phyloP scores from a whole-genome alignment of 176 grass and related monocot species.

The Eleusine coracana region DNA sequence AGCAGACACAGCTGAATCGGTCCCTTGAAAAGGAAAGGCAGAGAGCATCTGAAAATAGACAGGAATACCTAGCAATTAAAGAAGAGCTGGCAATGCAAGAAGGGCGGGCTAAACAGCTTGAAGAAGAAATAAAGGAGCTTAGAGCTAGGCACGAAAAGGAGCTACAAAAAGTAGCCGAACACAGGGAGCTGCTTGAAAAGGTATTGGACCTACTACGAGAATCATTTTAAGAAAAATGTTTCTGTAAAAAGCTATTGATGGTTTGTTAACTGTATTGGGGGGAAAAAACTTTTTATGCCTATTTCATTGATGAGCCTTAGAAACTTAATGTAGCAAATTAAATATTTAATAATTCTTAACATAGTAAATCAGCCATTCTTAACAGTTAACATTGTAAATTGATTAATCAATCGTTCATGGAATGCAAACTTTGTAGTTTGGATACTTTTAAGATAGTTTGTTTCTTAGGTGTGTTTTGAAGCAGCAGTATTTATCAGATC shows the following conservation, averaged over 20 bases:
- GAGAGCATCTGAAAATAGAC: constrained; percentile 97
- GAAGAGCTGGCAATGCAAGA: constrained; percentile 93
- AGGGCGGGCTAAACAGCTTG: constrained; percentile 85
- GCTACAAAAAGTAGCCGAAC: constrained; percentile 71
- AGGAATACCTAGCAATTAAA: constrained; percentile 88
- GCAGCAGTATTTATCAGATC: constrained; percentile 7
- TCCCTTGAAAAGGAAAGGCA: constrained; percentile 99
- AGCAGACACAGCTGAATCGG: constrained; percentile 96
- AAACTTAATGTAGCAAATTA: neutral
- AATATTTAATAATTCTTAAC: neutral
- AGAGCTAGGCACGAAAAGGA: constrained; percentile 82
- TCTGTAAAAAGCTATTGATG: neutral
- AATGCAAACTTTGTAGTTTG: constrained; percentile 31
- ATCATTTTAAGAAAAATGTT: neutral
- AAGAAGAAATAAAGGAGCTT: constrained; percentile 95
- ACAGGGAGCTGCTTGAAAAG: constrained; percentile 91
- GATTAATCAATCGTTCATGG: neutral
- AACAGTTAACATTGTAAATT: neutral
- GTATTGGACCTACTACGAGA: constrained; percentile 33
- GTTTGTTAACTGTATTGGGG: constrained; percentile 16
- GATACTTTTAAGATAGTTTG: neutral
- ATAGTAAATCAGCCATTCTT: neutral
- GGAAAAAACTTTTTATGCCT: constrained; percentile 15
- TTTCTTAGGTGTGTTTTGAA: neutral
- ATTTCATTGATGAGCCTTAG: neutral